phyloP scores from a whole-genome alignment of 768 basidiomycete genomes.

The Exidia glandulosa region DNA sequence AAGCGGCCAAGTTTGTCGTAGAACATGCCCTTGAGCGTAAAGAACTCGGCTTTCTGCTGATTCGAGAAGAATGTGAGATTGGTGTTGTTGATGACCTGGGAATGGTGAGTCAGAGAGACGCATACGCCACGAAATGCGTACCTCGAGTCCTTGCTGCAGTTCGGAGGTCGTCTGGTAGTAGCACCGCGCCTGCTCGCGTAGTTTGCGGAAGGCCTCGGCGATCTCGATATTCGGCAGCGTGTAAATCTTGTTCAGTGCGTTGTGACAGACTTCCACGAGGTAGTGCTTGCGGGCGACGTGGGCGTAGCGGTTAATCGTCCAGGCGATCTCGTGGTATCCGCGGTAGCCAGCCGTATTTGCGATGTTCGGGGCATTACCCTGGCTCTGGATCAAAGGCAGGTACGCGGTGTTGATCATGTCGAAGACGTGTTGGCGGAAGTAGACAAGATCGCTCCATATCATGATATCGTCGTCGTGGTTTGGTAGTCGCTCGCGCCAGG shows the following conservation, averaged over 20 bases:
- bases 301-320: conserved; percentile 99
- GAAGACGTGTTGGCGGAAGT: conserved; percentile 98
- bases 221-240: conserved; percentile 99
- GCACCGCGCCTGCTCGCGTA: conserved; percentile 95
- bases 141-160: conserved; percentile 82
- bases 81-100: conserved; percentile 88
- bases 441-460: conserved; percentile 98
- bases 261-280: conserved; percentile 91
- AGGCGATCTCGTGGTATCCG: conserved; percentile 97
- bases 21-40: conserved; percentile 98
- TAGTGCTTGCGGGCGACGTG: conserved; percentile 97
- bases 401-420: conserved; percentile 93
- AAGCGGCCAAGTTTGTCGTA: conserved; percentile 74
- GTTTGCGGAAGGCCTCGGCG: conserved; percentile 96
- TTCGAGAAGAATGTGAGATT: conserved; percentile 96
- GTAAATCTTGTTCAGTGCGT: conserved; percentile 92
- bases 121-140: background rate
- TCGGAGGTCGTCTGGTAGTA: conserved; percentile 95
- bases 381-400: conserved; percentile 67
- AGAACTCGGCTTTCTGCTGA: conserved; percentile 95
- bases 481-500: conserved; percentile 94
- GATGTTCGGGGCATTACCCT: conserved; percentile 42
- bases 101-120: background rate
- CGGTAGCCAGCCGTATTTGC: conserved; percentile 83
- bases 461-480: conserved; percentile 96